phyloP scores from a whole-genome alignment of 1,139 yeast species.

The Geotrichum restrictum region DNA sequence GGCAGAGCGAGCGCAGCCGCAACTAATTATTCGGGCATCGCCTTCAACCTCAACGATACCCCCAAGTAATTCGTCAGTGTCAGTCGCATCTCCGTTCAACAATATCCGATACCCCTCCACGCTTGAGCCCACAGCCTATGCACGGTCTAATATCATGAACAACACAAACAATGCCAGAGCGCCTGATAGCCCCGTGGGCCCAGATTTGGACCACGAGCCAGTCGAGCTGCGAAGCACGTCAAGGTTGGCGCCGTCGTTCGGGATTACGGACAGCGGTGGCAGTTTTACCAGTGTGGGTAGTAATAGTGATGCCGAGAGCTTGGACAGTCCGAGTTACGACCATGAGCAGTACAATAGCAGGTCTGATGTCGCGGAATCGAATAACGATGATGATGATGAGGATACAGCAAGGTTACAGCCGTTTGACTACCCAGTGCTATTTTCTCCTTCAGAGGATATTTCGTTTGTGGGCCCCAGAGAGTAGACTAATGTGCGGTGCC shows the following conservation, averaged over 20 bases:
- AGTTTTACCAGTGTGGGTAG: constrained; percentile 1
- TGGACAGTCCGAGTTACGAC: constrained; percentile 7
- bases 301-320: constrained; percentile 7
- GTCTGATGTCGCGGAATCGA: neutral
- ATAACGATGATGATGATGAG: neutral
- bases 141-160: neutral
- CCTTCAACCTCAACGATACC: neutral
- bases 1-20: constrained; percentile 15
- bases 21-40: constrained; percentile 2
- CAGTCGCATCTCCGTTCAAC: no score
- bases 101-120: constrained; percentile 7
- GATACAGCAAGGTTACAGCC: constrained; percentile 6
- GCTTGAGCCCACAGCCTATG: constrained; percentile 1
- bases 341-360: constrained; percentile 5
- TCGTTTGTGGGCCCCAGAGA: constrained; percentile 5
- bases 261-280: constrained; percentile 14
- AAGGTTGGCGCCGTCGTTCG: neutral
- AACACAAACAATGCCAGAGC: neutral
- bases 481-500: no score
- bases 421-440: constrained; percentile 17
- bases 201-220: constrained; percentile 7
- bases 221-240: neutral
- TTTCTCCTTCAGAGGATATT: constrained; percentile 13
- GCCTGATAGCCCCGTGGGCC: neutral
- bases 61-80: no score